These are phyloP conservation scores for Backusella morwellensis DNA, from an alignment of 192 early-diverging fungal species.

Conservation along the genomic window DNA sequence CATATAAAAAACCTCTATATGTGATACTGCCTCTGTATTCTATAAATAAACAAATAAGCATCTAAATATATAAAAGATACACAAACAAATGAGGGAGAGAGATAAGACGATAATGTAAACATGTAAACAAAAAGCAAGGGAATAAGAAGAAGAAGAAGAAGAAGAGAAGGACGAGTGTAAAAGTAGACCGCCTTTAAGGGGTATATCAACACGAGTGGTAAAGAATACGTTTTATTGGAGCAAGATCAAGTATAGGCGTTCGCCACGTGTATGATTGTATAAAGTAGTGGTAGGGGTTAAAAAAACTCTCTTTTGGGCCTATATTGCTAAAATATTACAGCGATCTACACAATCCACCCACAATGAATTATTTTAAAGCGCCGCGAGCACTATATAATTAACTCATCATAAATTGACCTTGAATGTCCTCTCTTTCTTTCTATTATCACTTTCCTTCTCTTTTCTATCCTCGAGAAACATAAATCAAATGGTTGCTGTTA, in stretches of 20 bases:
- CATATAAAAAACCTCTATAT: too few relatives aligned
- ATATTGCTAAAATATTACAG: neutral
- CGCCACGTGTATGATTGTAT: neutral
- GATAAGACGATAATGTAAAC: neutral
- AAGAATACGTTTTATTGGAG: neutral
- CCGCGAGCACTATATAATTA: neutral
- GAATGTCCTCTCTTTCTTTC: neutral
- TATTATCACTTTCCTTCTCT: neutral
- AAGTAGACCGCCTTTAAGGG: neutral
- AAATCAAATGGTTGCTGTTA: constrained; percentile 25
- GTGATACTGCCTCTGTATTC: neutral
- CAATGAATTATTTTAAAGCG: neutral
- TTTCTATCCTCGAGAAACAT: neutral
- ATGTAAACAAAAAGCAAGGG: neutral
- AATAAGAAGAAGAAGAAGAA: neutral
- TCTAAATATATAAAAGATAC: neutral
- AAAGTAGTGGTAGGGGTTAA: neutral
- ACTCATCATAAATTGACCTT: neutral
- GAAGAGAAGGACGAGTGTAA: neutral
- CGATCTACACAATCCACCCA: neutral
- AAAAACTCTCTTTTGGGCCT: neutral
- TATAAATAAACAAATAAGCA: too few relatives aligned
- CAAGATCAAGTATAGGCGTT: neutral
- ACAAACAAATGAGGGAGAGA: neutral
- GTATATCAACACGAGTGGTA: neutral